Evolutionary conservation across 2,329 filamentous ascomycete genomes (phyloP).

Genomic region (Xylaria sp.): DNA sequence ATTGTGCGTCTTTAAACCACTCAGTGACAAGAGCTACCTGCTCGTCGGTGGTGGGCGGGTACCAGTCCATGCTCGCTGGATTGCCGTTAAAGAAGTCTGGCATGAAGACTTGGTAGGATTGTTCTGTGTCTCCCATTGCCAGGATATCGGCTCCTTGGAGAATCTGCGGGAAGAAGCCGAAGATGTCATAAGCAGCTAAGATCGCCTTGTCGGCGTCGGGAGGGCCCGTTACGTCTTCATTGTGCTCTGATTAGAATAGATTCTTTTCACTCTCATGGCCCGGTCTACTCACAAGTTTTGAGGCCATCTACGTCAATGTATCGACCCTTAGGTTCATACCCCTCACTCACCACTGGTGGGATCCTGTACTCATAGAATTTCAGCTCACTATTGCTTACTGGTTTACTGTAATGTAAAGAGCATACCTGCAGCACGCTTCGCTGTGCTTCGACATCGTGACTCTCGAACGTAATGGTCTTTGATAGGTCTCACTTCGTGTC

Average conservation of each 20-base stretch:
- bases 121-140: slow-evolving; percentile 62
- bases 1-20: slow-evolving; percentile 64
- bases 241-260: neutral
- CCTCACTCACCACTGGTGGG: slow-evolving; percentile 36
- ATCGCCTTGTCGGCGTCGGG: slow-evolving; percentile 64
- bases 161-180: slow-evolving; percentile 76
- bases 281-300: slow-evolving; percentile 37
- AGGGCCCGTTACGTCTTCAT: slow-evolving; percentile 58
- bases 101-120: slow-evolving; percentile 84
- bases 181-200: slow-evolving; percentile 72
- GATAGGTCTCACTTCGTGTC: slow-evolving; percentile 2
- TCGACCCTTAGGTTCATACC: slow-evolving; percentile 39
- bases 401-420: neutral
- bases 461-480: neutral
- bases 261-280: neutral
- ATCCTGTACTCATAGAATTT: slow-evolving; percentile 28
- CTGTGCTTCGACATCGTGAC: slow-evolving; percentile 39
- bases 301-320: slow-evolving; percentile 35
- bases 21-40: slow-evolving; percentile 66
- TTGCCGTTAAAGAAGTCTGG: slow-evolving; percentile 88
- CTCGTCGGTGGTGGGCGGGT: slow-evolving; percentile 70
- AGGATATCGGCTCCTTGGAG: slow-evolving; percentile 76
- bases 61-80: slow-evolving; percentile 66
- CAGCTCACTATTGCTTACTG: neutral
- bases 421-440: slow-evolving; percentile 41